Percentiles rank a stretch among this genome's conserved stretches.
Evolutionary conservation across 176 grass and related monocot species (phyloP).

Genomic region (Rhynchospora tenuis): DNA sequence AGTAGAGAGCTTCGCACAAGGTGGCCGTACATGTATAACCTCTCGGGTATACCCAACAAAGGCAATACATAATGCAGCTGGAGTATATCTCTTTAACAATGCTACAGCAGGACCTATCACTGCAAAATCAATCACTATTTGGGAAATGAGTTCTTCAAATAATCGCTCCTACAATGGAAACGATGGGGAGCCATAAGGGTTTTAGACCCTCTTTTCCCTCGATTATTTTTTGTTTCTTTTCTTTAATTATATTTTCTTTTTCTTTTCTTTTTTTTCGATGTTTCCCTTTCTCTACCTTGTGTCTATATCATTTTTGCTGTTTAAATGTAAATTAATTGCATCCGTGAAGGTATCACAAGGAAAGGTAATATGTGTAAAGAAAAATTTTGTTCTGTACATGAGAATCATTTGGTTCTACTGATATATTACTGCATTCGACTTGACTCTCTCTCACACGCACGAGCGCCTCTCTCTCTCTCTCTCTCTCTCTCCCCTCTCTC

Average conservation of each 20-base stretch:
- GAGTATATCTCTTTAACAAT: constrained; percentile 86
- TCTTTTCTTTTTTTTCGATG: background rate
- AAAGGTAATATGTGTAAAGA: constrained; percentile 4
- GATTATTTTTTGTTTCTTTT: background rate
- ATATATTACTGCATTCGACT: background rate
- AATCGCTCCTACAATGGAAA: constrained; percentile 41
- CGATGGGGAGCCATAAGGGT: background rate
- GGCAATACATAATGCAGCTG: constrained; percentile 63
- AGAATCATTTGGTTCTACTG: background rate
- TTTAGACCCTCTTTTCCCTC: background rate
- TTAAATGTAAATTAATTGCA: constrained; percentile 9
- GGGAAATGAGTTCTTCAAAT: constrained; percentile 72
- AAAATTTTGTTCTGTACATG: constrained; percentile 18
- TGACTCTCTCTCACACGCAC: background rate
- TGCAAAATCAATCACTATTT: constrained; percentile 42
- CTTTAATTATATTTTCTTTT: background rate
- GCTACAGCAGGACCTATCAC: constrained; percentile 48
- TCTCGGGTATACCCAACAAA: constrained; percentile 85
- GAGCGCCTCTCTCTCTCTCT: no score
- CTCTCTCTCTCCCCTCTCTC: background rate
- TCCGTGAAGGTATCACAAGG: background rate
- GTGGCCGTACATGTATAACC: constrained; percentile 51
- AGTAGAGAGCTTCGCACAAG: constrained; percentile 77
- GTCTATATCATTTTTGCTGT: constrained; percentile 1
- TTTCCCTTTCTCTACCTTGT: background rate